Conservation (phyloP, 2,329 filamentous ascomycete genomes). For the Cytospora paraplurivora region DNA sequence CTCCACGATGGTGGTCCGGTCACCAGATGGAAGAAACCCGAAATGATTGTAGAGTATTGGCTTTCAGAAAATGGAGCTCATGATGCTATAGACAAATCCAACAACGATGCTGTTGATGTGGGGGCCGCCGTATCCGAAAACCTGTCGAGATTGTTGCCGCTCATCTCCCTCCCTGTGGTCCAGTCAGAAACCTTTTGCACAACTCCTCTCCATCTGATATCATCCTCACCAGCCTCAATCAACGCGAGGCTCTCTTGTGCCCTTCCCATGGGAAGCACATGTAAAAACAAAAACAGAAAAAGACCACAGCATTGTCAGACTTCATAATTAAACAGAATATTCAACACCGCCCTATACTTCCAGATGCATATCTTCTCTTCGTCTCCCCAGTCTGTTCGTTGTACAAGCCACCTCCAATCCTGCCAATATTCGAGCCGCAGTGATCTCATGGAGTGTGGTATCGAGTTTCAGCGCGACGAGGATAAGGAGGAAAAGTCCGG, state of each 20-base stretch:
- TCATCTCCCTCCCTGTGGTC: conserved; percentile 25
- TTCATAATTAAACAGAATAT: conserved; percentile 54
- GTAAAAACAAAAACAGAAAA: conserved; percentile 21
- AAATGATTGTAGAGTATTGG: conserved; percentile 22
- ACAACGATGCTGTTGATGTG: conserved; percentile 24
- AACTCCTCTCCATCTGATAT: conserved; percentile 16
- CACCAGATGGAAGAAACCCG: background rate
- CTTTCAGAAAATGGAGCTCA: conserved; percentile 27
- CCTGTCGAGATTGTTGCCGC: conserved; percentile 28
- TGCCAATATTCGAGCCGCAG: conserved; percentile 23
- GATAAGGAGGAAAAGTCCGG: conserved; percentile 14
- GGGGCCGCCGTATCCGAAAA: conserved; percentile 28
- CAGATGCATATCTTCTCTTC: conserved; percentile 30
- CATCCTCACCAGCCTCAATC: conserved; percentile 15
- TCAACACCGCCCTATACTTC: conserved; percentile 42
- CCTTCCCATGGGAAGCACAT: conserved; percentile 26
- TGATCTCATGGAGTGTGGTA: conserved; percentile 25
- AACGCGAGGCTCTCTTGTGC: conserved; percentile 11
- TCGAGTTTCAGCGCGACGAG: conserved; percentile 26
- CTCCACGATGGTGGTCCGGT: background rate
- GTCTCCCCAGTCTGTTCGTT: conserved; percentile 26
- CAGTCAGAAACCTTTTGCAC: conserved; percentile 20
- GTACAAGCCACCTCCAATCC: conserved; percentile 25
- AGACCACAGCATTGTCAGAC: conserved; percentile 29
- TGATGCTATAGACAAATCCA: conserved; percentile 33